phyloP scores from a whole-genome alignment of 345 rosid genomes.

The Rhodomyrtus tomentosa region DNA sequence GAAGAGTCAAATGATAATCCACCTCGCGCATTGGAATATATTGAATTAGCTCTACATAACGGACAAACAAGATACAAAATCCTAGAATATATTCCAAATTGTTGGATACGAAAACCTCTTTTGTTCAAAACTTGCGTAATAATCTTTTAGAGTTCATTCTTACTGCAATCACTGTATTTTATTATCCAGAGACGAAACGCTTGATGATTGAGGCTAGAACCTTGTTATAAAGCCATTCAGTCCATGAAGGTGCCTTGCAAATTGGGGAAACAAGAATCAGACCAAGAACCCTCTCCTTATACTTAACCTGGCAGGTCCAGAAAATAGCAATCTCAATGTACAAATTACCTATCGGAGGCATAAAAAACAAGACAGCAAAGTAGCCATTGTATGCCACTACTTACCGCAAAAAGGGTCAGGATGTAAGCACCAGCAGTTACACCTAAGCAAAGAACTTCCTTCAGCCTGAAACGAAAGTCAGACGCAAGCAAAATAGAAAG shows the following conservation, averaged over 20 bases:
- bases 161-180: background rate
- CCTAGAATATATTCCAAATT: background rate
- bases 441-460: constrained; percentile 47
- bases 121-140: background rate
- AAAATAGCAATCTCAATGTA: background rate
- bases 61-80: background rate
- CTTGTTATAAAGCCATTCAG: constrained; percentile 69
- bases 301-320: constrained; percentile 34
- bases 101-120: background rate
- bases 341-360: background rate
- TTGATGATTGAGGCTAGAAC: constrained; percentile 6
- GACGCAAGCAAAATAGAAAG: background rate
- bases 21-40: background rate
- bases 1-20: background rate
- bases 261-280: constrained; percentile 55
- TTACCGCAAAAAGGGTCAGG: constrained; percentile 54
- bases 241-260: constrained; percentile 58
- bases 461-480: constrained; percentile 20
- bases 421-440: constrained; percentile 62
- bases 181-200: background rate
- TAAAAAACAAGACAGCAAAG: background rate
- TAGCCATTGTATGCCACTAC: background rate
- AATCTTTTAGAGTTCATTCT: background rate
- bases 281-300: constrained; percentile 45
- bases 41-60: background rate